phyloP scores from a whole-genome alignment of 495 filamentous ascomycete genomes.

The Pseudevernia furfuracea region DNA sequence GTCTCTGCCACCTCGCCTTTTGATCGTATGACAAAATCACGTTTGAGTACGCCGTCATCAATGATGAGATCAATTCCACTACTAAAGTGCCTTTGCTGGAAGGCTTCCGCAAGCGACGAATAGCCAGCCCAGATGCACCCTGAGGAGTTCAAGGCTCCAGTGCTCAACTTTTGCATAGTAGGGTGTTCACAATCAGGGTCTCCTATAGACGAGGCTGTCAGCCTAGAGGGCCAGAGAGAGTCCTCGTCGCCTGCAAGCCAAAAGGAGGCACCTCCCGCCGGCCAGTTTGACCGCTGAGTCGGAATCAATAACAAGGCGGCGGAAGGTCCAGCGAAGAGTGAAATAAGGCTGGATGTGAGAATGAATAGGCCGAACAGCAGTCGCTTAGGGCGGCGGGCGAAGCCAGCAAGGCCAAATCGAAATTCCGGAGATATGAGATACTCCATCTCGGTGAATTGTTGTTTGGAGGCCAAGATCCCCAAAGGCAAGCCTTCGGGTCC shows the following conservation, averaged over 20 bases:
- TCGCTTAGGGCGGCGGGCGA: constrained; percentile 7
- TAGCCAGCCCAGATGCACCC: constrained; percentile 15
- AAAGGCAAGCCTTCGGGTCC: constrained; percentile 14
- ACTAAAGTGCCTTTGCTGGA: constrained; percentile 8
- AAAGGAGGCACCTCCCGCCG: constrained; percentile 16
- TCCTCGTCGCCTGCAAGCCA: constrained; percentile 17
- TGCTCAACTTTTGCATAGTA: constrained; percentile 2
- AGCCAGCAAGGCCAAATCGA: constrained; percentile 16
- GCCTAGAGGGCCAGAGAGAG: constrained; percentile 6
- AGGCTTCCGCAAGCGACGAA: constrained; percentile 5
- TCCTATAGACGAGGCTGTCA: constrained; percentile 8
- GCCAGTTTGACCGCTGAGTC: constrained; percentile 8
- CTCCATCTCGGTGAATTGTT: constrained; percentile 12
- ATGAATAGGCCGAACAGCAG: constrained; percentile 8
- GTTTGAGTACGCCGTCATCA: constrained; percentile 13
- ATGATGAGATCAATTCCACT: background rate
- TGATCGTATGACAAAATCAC: constrained; percentile 1
- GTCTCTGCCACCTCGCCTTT: constrained; percentile 11
- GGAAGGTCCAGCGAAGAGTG: constrained; percentile 16
- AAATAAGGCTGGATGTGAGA: constrained; percentile 8
- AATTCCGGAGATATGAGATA: constrained; percentile 18
- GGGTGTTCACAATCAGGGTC: constrained; percentile 7
- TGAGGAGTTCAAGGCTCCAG: constrained; percentile 4
- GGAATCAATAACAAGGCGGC: constrained; percentile 15
- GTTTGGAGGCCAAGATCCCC: constrained; percentile 9